Evolutionary conservation across 176 grass and related monocot genomes (phyloP), one percentile per base, ranked within the genome.

Genomic region (Musa acuminata): DNA sequence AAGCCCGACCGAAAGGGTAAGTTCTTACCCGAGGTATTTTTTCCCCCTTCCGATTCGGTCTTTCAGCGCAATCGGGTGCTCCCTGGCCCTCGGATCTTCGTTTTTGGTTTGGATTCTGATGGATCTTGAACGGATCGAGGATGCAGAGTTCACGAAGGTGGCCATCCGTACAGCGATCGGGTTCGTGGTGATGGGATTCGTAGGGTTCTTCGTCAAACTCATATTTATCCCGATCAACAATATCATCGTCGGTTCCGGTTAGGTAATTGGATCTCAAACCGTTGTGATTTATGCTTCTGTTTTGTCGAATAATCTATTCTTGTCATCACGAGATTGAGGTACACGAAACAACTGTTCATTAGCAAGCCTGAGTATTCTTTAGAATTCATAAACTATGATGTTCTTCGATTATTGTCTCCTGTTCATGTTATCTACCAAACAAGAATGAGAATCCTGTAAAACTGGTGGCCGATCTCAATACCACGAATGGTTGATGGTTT

Each of bases 1-100:
- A 99, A 95, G 86, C 96, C 96, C 60, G 90, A 99, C 62, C 91
- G 96, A 71, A 99, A 99, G 52, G 72, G 72, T 74, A 51, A n/a
- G 67, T 54, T n/a, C 11, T 49, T 19, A 21, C 22, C 51, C n/a
- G 21, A 5, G 5, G 25, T 68, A 26, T 9, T 2, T 13, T 1
- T 14, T 50, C 2, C 17, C 29, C 3, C 3, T 69, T 69, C 66
- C 27, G 2, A 17, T 26, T 13, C 11, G 27, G 43, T 8, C 66
- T 35, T 69, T 13, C 23, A 9, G 27, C 13, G 26, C 14, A 16
- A 19, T 52, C 5, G 55, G 23, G 10, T 57, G 48, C 52, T 25
- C 72, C 3, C 14, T 8, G 22, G 19, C 19, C 27, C 16, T 14
- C 19, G 4, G 17, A 70, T 70, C 35, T 21, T 3, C 1, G 9